Conservation (phyloP, 495 filamentous ascomycete genomes). For the Xanthoparmelia taractica region DNA sequence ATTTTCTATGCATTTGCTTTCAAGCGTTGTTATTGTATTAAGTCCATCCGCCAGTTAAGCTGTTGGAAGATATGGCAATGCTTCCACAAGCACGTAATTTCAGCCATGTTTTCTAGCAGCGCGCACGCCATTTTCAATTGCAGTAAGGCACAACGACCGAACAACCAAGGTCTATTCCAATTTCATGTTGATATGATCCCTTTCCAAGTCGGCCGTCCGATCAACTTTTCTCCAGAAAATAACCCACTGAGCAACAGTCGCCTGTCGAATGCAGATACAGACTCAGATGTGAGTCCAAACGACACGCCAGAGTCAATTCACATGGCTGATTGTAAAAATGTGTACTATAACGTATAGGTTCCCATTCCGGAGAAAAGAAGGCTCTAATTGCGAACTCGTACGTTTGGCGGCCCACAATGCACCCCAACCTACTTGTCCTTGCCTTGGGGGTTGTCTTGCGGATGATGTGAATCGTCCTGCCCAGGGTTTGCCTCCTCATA, state of each 20-base stretch:
- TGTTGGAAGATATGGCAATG: background rate
- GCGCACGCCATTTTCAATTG: background rate
- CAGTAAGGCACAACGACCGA: background rate
- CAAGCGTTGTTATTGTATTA: background rate
- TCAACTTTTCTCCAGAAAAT: background rate
- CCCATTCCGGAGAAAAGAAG: background rate
- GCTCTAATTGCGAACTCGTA: background rate
- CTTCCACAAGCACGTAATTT: background rate
- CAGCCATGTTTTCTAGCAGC: background rate
- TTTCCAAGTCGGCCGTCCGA: background rate
- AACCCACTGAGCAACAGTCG: background rate
- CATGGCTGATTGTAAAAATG: background rate
- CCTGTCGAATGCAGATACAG: constrained; percentile 5
- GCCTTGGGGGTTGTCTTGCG: constrained; percentile 1
- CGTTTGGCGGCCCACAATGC: background rate
- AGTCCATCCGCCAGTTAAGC: background rate
- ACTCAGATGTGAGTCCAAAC: background rate
- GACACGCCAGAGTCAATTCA: background rate
- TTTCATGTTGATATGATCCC: background rate
- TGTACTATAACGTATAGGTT: background rate
- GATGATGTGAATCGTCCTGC: constrained; percentile 43
- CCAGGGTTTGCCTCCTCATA: constrained; percentile 78
- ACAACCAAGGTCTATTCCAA: background rate
- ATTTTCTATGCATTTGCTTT: too few species aligned
- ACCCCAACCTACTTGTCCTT: background rate